Evolutionary conservation across 139 green algal species (phyloP).

Genomic region (Chlamydomonas sp.): DNA sequence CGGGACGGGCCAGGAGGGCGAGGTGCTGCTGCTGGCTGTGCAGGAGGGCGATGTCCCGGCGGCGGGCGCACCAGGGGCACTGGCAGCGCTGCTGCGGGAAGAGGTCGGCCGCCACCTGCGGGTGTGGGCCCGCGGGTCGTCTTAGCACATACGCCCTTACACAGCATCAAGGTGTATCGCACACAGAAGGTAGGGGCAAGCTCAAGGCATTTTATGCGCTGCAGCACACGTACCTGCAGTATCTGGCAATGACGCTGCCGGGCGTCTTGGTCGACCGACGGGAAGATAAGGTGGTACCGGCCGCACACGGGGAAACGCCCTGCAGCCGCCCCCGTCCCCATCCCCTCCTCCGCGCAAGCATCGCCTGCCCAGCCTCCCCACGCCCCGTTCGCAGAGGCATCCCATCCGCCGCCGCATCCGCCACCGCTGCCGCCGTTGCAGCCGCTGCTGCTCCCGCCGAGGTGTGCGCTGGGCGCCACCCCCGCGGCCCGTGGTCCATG

Average conservation of each 20-base stretch:
- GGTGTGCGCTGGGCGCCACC: neutral
- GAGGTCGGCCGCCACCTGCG: constrained; percentile 22
- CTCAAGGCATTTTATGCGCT: neutral
- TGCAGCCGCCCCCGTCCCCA: neutral
- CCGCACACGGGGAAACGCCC: neutral
- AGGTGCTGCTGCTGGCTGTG: neutral
- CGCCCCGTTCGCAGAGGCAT: neutral
- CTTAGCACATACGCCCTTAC: neutral
- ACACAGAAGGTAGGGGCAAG: too few relatives aligned
- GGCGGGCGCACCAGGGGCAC: constrained; percentile 41
- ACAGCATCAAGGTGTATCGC: too few relatives aligned
- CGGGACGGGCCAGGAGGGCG: neutral
- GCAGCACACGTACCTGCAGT: constrained; percentile 1
- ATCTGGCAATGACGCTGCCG: constrained; percentile 22
- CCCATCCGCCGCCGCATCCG: neutral
- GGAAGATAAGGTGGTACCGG: constrained; percentile 40
- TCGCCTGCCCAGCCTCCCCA: neutral
- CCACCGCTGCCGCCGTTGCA: neutral
- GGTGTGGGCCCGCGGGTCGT: neutral
- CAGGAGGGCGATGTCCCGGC: constrained; percentile 10
- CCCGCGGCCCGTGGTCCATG: neutral
- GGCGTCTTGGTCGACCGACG: neutral
- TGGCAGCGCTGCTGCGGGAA: constrained; percentile 49
- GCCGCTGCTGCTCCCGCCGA: neutral
- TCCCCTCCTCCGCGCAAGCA: neutral